phyloP scores from a whole-genome alignment of 148 eudicot genomes.

The Rhododendron vialii region DNA sequence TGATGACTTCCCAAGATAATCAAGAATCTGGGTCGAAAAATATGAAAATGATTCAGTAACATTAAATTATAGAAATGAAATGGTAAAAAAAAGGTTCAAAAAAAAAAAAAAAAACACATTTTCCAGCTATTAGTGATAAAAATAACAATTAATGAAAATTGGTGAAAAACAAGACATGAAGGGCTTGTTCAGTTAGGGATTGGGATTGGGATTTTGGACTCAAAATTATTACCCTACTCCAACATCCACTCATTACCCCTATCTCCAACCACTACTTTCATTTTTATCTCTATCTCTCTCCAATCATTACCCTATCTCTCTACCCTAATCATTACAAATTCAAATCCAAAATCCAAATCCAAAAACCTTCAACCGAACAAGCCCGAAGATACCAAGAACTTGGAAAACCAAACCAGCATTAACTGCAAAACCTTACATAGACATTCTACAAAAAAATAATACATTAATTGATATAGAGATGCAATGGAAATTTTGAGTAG shows the following conservation, averaged over 20 bases:
- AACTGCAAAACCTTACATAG: background rate
- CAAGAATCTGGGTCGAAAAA: slow-evolving; percentile 53
- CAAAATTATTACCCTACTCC: too few relatives aligned
- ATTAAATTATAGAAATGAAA: background rate
- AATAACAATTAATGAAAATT: background rate
- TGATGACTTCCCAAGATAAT: slow-evolving; percentile 74
- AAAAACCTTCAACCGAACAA: too few relatives aligned
- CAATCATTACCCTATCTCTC: too few relatives aligned
- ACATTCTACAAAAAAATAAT: background rate
- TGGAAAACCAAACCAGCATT: background rate
- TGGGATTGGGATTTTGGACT: too few relatives aligned
- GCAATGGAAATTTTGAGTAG: background rate
- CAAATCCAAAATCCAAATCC: too few relatives aligned
- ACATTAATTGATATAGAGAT: background rate
- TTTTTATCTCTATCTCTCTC: too few relatives aligned
- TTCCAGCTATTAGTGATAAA: background rate
- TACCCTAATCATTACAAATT: too few relatives aligned
- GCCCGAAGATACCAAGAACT: background rate
- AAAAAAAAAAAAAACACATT: background rate
- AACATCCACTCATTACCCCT: too few relatives aligned
- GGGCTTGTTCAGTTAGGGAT: too few relatives aligned
- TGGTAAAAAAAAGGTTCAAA: background rate
- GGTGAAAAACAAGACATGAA: background rate
- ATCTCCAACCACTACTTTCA: too few relatives aligned
- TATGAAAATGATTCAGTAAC: background rate